A percentile compares a stretch with the other conserved stretches of the same genome.
Conservation (phyloP, 495 filamentous ascomycete genomes). For the Oidiodendron maius region DNA sequence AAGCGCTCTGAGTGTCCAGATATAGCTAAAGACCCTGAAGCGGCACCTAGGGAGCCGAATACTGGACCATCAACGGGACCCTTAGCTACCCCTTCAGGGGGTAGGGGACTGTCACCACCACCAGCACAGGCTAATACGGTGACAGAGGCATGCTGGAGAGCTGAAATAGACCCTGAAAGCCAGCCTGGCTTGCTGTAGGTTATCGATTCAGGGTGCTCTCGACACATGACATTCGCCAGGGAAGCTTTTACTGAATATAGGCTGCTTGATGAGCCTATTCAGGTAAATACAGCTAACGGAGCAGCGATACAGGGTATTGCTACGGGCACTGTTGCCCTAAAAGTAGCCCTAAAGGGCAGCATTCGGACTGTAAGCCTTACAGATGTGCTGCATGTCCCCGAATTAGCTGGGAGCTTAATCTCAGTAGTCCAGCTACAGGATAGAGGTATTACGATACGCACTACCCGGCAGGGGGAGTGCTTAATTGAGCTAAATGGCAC, state of each 20-base stretch:
- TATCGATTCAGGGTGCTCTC: background rate
- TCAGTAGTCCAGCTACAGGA: constrained; percentile 6
- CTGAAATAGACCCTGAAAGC: background rate
- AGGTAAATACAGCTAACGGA: background rate
- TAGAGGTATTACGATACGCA: constrained; percentile 1
- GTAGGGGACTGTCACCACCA: background rate
- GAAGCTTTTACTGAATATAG: background rate
- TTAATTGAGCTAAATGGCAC: background rate
- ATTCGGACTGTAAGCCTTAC: background rate
- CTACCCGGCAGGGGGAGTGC: background rate
- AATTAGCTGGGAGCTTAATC: background rate
- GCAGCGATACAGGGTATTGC: background rate
- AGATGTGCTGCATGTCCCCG: background rate
- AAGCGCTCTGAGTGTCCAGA: background rate
- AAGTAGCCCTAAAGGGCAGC: background rate
- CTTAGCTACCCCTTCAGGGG: background rate
- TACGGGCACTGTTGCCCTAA: background rate
- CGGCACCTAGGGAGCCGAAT: background rate
- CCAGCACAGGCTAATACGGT: background rate
- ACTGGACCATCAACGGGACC: background rate
- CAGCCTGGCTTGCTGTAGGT: background rate
- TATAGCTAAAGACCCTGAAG: background rate
- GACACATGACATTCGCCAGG: background rate
- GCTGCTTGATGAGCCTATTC: background rate
- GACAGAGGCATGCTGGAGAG: background rate